Evolutionary conservation across 2,329 filamentous ascomycete species (phyloP).

Genomic region (Ascochyta rabiei): DNA sequence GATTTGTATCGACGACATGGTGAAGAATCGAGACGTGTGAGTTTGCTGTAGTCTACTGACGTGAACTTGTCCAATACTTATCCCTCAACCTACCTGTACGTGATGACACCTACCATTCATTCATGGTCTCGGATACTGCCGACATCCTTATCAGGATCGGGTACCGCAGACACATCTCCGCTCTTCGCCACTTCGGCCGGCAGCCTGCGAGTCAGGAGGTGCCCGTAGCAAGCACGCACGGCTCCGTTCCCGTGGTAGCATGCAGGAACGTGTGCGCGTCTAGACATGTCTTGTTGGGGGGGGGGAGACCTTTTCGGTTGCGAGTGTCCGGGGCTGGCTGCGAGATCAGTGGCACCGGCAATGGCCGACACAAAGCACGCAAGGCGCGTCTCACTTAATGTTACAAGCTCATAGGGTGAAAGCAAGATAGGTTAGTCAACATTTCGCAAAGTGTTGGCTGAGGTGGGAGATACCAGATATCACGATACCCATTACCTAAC

Average conservation of each 20-base stretch:
- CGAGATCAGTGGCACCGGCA: constrained; percentile 1
- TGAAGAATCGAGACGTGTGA: neutral
- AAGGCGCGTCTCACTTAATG: neutral
- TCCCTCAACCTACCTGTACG: neutral
- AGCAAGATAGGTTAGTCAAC: constrained; percentile 4
- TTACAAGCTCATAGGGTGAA: neutral
- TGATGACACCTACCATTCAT: neutral
- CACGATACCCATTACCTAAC: neutral
- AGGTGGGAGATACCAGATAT: neutral
- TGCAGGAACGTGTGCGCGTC: neutral
- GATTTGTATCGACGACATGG: constrained; percentile 19
- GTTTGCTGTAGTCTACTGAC: neutral
- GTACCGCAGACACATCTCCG: constrained; percentile 4
- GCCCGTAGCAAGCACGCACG: neutral
- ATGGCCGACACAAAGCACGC: neutral
- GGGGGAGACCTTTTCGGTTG: neutral
- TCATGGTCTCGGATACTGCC: constrained; percentile 7
- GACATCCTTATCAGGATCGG: constrained; percentile 14
- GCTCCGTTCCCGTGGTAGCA: neutral
- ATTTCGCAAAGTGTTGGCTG: neutral
- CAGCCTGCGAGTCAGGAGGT: constrained; percentile 8
- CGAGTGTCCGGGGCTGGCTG: neutral
- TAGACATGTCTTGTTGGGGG: neutral
- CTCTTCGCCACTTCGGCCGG: neutral
- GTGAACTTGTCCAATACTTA: constrained; percentile 3